phyloP scores from a whole-genome alignment of 2,329 filamentous ascomycete species.

The Ophiostoma novo-ulmi region DNA sequence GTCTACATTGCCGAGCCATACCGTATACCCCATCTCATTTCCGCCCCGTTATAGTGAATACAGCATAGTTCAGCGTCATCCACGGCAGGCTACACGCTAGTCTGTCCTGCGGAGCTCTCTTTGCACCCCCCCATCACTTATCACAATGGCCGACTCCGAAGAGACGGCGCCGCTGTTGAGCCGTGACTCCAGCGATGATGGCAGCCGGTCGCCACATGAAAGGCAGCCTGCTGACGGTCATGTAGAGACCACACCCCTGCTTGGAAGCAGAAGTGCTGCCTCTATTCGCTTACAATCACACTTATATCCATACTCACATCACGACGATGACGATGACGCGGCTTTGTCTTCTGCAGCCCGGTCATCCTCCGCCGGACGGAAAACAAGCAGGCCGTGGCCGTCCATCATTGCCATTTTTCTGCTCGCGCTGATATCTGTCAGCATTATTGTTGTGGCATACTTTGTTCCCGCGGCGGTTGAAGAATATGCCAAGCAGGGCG shows the following conservation, averaged over 20 bases:
- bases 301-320: background rate
- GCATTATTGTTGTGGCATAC: constrained; percentile 74
- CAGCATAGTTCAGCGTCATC: constrained; percentile 2
- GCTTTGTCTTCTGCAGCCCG: constrained; percentile 8
- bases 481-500: constrained; percentile 78
- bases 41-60: constrained; percentile 2
- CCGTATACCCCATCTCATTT: background rate
- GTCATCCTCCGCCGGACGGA: constrained; percentile 33
- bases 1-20: background rate
- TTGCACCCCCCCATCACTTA: background rate
- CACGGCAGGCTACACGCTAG: constrained; percentile 15
- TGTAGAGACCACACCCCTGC: constrained; percentile 50
- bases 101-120: background rate
- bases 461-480: constrained; percentile 74
- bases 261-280: constrained; percentile 31
- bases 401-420: constrained; percentile 67
- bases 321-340: constrained; percentile 6
- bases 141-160: constrained; percentile 40
- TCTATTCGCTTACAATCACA: background rate
- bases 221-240: constrained; percentile 19
- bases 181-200: constrained; percentile 23
- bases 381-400: constrained; percentile 60
- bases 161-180: constrained; percentile 44
- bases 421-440: constrained; percentile 57
- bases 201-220: constrained; percentile 7